phyloP scores from a whole-genome alignment of 768 basidiomycete genomes.

The Suillus hirtellus region DNA sequence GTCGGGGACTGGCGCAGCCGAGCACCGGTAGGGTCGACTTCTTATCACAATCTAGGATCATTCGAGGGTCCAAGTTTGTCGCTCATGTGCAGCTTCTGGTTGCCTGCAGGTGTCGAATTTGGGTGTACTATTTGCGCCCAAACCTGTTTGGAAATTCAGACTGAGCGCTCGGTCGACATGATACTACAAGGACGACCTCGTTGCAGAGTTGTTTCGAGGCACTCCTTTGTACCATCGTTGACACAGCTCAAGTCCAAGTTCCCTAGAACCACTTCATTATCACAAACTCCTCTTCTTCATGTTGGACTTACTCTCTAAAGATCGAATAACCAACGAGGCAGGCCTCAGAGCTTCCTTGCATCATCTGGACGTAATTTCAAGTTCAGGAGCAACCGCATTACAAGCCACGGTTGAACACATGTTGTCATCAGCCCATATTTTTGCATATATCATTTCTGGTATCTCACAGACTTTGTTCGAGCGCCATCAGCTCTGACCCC shows the following conservation, averaged over 20 bases:
- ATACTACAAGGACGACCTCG: background rate
- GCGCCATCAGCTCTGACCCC: constrained; percentile 1
- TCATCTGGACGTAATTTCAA: constrained; percentile 28
- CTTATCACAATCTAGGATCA: constrained; percentile 5
- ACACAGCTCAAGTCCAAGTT: background rate
- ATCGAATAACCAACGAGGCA: constrained; percentile 18
- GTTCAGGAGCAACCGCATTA: constrained; percentile 20
- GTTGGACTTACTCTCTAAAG: constrained; percentile 5
- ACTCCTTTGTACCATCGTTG: background rate
- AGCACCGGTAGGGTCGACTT: background rate
- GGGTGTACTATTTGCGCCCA: background rate
- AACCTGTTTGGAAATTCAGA: background rate
- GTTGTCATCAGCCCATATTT: constrained; percentile 26
- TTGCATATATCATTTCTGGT: constrained; percentile 33
- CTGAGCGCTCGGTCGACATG: background rate
- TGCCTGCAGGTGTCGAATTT: background rate
- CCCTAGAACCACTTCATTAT: too few relatives aligned
- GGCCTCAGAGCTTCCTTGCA: constrained; percentile 19
- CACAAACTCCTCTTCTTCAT: background rate
- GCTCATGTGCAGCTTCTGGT: background rate
- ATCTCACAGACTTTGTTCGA: background rate
- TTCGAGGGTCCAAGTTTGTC: background rate
- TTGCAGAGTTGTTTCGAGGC: background rate
- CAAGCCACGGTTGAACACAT: constrained; percentile 28
- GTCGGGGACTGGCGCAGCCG: too few relatives aligned